A percentile compares a stretch with the other conserved stretches of the same genome.
Evolutionary conservation across 192 early-diverging fungal genomes (phyloP).

Genomic region (Gamsiella multidivaricata): DNA sequence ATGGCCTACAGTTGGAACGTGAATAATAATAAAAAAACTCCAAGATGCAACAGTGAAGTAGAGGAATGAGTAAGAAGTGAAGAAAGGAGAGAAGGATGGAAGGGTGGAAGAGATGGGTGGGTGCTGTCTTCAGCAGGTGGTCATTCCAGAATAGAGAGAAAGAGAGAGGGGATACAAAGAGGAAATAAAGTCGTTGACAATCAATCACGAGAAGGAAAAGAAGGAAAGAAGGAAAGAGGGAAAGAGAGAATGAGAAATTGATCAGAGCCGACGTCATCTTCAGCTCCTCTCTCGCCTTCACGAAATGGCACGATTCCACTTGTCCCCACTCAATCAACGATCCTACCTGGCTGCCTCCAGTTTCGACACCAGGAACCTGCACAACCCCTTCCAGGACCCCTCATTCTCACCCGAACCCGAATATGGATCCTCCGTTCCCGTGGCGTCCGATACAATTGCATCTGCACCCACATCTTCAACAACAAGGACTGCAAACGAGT

Average conservation of each 20-base stretch:
- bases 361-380: constrained; percentile 1
- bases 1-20: constrained; percentile 6
- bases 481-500: neutral
- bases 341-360: neutral
- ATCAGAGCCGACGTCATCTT: neutral
- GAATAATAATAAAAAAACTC: too few relatives aligned
- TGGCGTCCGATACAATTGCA: constrained; percentile 25
- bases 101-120: neutral
- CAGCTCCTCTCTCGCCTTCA: neutral
- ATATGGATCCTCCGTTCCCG: neutral
- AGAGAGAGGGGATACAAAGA: constrained; percentile 1
- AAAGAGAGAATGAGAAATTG: constrained; percentile 2
- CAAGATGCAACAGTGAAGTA: constrained; percentile 14
- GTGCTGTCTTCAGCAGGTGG: constrained; percentile 2
- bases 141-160: constrained; percentile 30
- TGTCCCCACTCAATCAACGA: neutral
- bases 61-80: neutral
- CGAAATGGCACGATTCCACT: neutral
- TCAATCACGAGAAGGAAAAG: neutral
- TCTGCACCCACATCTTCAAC: neutral
- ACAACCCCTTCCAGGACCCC: constrained; percentile 22
- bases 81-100: neutral
- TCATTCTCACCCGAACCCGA: neutral
- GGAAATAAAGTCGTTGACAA: neutral
- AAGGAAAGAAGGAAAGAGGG: neutral